Conservation (phyloP, 306 rosid species). For the Argentina anserina region DNA sequence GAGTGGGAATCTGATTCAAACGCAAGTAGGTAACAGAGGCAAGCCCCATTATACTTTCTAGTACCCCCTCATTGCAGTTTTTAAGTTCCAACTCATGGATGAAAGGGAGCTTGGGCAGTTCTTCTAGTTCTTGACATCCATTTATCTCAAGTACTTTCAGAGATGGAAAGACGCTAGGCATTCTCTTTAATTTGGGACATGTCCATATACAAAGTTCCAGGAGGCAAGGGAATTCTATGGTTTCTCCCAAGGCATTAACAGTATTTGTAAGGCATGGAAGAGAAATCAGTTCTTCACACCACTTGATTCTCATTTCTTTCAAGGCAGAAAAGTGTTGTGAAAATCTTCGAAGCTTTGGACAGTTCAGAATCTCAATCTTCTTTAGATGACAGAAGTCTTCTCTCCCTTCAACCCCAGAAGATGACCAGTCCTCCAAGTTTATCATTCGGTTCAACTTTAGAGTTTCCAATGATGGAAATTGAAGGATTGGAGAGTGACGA, state of each 20-base stretch:
- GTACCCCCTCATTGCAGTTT: conserved; percentile 2
- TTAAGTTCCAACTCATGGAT: conserved; percentile 25
- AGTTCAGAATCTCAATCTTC: conserved; percentile 26
- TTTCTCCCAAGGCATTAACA: background rate
- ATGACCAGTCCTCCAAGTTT: conserved; percentile 32
- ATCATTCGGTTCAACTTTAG: conserved; percentile 27
- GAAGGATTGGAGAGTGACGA: background rate
- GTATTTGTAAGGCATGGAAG: conserved; percentile 14
- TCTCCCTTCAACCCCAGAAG: conserved; percentile 26
- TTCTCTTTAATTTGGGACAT: conserved; percentile 28
- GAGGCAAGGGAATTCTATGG: conserved; percentile 29
- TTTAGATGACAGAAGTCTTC: conserved; percentile 19
- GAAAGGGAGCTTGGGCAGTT: conserved; percentile 28
- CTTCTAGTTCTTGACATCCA: conserved; percentile 23
- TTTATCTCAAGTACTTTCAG: conserved; percentile 21
- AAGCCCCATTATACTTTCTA: conserved; percentile 16
- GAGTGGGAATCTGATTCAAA: conserved; percentile 20
- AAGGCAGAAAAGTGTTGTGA: conserved; percentile 20
- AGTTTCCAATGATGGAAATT: conserved; percentile 28
- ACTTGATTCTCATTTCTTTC: conserved; percentile 25
- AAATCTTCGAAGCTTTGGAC: conserved; percentile 29
- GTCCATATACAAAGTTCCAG: conserved; percentile 22
- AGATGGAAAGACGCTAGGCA: conserved; percentile 27
- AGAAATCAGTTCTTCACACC: conserved; percentile 25
- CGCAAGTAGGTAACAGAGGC: conserved; percentile 26